Evolutionary conservation across 1,284 basidiomycete genomes (phyloP).

Genomic region (Ustilago esculenta): DNA sequence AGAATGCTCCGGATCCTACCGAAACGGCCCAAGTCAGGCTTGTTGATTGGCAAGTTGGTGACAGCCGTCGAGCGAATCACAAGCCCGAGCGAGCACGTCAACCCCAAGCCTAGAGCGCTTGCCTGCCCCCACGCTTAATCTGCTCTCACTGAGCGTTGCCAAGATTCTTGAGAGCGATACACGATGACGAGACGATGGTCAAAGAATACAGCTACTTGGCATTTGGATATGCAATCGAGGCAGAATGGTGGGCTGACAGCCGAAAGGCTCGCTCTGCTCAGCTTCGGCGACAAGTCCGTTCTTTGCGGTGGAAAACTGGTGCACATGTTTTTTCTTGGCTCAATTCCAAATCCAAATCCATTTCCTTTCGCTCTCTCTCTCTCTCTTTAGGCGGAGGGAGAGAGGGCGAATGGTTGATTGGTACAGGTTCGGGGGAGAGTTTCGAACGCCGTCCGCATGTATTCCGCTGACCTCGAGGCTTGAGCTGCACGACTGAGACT

Average conservation of each 20-base stretch:
- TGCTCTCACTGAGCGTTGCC: not conserved
- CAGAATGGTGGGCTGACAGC: no score
- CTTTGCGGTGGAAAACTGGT: not conserved
- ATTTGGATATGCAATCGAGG: not conserved
- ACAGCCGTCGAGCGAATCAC: not conserved
- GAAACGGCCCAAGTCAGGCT: not conserved
- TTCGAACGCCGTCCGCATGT: not conserved
- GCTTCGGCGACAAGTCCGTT: not conserved
- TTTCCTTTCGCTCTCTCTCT: no score
- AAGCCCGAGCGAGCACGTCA: no score
- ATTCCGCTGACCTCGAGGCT: not conserved
- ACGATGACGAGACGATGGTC: not conserved
- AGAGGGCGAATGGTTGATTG: not conserved
- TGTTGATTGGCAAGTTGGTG: not conserved
- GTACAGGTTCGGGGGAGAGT: not conserved
- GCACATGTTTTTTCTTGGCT: conserved; percentile 1
- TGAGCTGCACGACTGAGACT: conserved; percentile 10
- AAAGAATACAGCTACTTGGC: not conserved
- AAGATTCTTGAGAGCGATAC: not conserved
- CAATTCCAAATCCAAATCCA: no score
- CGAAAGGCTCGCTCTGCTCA: not conserved
- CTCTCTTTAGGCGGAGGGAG: not conserved
- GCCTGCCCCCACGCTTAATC: no score
- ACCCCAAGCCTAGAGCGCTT: no score
- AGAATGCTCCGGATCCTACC: not conserved